Base-by-base conservation (phyloP, 257 asterid species). In the Nicotiana noctiflora region DNA sequence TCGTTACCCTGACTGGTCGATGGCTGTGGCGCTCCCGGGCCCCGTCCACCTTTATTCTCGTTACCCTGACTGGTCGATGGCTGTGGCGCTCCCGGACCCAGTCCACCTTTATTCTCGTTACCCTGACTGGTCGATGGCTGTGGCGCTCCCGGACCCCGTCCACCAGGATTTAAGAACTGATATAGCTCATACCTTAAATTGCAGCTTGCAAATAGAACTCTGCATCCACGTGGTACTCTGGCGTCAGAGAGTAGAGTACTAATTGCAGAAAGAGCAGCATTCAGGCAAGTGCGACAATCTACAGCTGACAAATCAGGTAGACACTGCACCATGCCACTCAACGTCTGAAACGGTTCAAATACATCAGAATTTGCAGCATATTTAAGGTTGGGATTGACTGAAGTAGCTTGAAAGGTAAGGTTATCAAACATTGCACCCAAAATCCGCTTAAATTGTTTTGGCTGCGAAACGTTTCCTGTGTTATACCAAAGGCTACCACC, bases 261-360 rank as follows among this genome's bases (percentile, higher is more conserved):
- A 0, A 40, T 40, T 40, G 0, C 1, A 37, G n/a, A n/a, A 0
- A 0, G 17, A 70, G 59, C 13, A 21, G 1, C 0, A 2, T 3
- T 6, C 14, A 70, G 77, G 59, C 77, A 70, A 46, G 57, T 2
- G 4, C 5, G 21, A 44, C 77, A 70, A 44, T 70, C 14, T 70
- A 0, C 8, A 21, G 77, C 21, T 70, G 77, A 44, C 59, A 70
- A 70, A 44, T 46, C 21, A 6, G 77, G 77, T 70, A 70, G 59
- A 70, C 59, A 70, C 37, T 46, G 77, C 77, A 70, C 77, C 77
- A 70, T 70, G 14, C 77, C 77, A 21, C 44, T 6, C 59, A 44
- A 21, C 5, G 0, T 13, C 15, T 70, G 37, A 70, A 70, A 21
- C n/a, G 3, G 2, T 2, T 0, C 13, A 0, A 8, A 19, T 12